A percentile compares a stretch with the other conserved stretches of the same genome.
These are phyloP conservation scores for Paraphoma sp. DNA, from an alignment of 2,329 filamentous ascomycete species.

Conservation along the genomic window DNA sequence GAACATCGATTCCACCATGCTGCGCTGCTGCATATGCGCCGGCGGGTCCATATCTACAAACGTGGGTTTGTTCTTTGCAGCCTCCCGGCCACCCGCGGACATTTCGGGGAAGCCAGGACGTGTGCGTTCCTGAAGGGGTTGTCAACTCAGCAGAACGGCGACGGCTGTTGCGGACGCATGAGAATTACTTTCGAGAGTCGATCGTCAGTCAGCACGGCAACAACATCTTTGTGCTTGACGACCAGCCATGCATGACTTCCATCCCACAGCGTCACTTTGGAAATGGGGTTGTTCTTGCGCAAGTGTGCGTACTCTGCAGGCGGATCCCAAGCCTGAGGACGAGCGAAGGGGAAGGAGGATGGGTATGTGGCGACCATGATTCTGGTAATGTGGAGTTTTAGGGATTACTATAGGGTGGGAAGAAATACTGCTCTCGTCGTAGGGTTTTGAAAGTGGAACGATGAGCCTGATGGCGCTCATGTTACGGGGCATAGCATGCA, in stretches of 20 bases:
- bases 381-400: too few relatives aligned
- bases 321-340: constrained; percentile 48
- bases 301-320: constrained; percentile 55
- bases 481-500: too few relatives aligned
- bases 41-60: constrained; percentile 32
- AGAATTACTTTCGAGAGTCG: constrained; percentile 53
- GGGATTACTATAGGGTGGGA: too few relatives aligned
- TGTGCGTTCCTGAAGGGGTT: constrained; percentile 16
- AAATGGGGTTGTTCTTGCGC: constrained; percentile 53
- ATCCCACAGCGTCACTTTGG: constrained; percentile 56
- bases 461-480: too few relatives aligned
- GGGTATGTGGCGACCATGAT: too few relatives aligned
- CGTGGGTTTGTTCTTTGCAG: constrained; percentile 57
- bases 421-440: too few relatives aligned
- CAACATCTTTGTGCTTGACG: constrained; percentile 58
- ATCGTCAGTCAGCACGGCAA: constrained; percentile 52
- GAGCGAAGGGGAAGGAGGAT: constrained; percentile 48
- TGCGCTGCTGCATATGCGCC: too few relatives aligned
- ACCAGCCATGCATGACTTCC: constrained; percentile 57
- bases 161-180: too few relatives aligned
- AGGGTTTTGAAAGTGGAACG: too few relatives aligned
- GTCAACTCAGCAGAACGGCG: constrained; percentile 8
- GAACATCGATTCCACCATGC: too few relatives aligned
- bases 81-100: constrained; percentile 54
- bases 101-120: constrained; percentile 58